Evolutionary conservation across 176 grass and related monocot genomes (phyloP).

Genomic region (Avena atlantica): DNA sequence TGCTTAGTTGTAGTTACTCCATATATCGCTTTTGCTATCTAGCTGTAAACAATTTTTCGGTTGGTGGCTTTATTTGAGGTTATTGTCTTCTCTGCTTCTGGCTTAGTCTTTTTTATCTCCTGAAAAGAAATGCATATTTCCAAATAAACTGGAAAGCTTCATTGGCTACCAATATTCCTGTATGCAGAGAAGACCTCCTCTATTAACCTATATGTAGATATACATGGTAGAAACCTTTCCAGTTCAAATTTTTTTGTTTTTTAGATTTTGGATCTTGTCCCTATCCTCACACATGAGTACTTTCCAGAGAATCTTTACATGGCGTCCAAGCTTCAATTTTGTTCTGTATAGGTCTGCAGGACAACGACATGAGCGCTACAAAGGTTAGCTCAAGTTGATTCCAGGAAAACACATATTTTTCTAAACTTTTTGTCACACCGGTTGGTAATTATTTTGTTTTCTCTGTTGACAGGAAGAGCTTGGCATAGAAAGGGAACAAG

Average conservation of each 20-base stretch:
- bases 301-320: slow-evolving; percentile 86
- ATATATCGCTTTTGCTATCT: neutral
- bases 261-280: slow-evolving; percentile 96
- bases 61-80: neutral
- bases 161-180: neutral
- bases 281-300: slow-evolving; percentile 82
- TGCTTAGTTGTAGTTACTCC: neutral
- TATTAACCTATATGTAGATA: neutral
- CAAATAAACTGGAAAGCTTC: neutral
- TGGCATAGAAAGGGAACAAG: slow-evolving; percentile 87
- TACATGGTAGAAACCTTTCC: neutral
- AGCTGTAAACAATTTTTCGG: neutral
- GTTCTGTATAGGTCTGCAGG: slow-evolving; percentile 93
- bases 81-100: neutral
- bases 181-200: neutral
- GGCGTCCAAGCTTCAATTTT: slow-evolving; percentile 76
- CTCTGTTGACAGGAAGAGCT: slow-evolving; percentile 70
- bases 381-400: slow-evolving; percentile 63
- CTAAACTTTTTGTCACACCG: slow-evolving; percentile 4
- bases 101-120: neutral
- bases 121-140: neutral
- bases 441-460: slow-evolving; percentile 26
- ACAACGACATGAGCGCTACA: slow-evolving; percentile 70
- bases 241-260: neutral
- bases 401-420: neutral